phyloP scores from a whole-genome alignment of 768 basidiomycete species.

The Macrolepiota fuliginosa region DNA sequence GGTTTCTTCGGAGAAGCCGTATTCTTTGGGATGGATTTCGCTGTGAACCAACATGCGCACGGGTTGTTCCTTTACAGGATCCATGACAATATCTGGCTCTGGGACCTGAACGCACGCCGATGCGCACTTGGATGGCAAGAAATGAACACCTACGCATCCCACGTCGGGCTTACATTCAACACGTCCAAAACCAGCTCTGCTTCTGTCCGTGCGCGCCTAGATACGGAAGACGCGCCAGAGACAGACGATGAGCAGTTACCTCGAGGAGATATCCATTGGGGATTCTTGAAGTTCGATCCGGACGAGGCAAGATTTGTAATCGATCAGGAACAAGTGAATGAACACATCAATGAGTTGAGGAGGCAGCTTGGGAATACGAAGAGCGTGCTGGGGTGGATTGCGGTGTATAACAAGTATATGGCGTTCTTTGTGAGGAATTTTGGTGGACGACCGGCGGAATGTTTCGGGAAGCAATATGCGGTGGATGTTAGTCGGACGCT shows the following conservation, averaged over 20 bases:
- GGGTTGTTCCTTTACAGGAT: slow-evolving; percentile 43
- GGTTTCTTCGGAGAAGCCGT: slow-evolving; percentile 39
- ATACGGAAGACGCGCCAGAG: background rate
- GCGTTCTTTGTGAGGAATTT: slow-evolving; percentile 35
- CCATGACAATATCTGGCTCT: slow-evolving; percentile 47
- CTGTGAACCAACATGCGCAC: slow-evolving; percentile 39
- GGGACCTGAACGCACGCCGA: slow-evolving; percentile 30
- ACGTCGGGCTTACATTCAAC: slow-evolving; percentile 41
- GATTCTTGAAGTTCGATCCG: slow-evolving; percentile 36
- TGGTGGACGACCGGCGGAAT: slow-evolving; percentile 30
- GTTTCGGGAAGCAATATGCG: slow-evolving; percentile 30
- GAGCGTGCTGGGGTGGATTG: slow-evolving; percentile 37
- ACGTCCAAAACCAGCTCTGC: slow-evolving; percentile 39
- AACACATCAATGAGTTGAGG: slow-evolving; percentile 37
- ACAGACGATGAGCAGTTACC: slow-evolving; percentile 20
- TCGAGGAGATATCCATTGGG: slow-evolving; percentile 35
- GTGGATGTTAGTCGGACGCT: slow-evolving; percentile 31
- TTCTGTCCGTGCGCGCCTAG: slow-evolving; percentile 24
- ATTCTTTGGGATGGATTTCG: slow-evolving; percentile 46
- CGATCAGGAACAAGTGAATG: slow-evolving; percentile 32
- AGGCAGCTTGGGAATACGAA: slow-evolving; percentile 33
- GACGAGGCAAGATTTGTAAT: slow-evolving; percentile 29
- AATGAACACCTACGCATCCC: slow-evolving; percentile 38
- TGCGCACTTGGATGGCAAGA: slow-evolving; percentile 37
- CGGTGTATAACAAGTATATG: slow-evolving; percentile 39